Evolutionary conservation across 495 filamentous ascomycete genomes (phyloP).

Genomic region (Corynascus novoguineensis): DNA sequence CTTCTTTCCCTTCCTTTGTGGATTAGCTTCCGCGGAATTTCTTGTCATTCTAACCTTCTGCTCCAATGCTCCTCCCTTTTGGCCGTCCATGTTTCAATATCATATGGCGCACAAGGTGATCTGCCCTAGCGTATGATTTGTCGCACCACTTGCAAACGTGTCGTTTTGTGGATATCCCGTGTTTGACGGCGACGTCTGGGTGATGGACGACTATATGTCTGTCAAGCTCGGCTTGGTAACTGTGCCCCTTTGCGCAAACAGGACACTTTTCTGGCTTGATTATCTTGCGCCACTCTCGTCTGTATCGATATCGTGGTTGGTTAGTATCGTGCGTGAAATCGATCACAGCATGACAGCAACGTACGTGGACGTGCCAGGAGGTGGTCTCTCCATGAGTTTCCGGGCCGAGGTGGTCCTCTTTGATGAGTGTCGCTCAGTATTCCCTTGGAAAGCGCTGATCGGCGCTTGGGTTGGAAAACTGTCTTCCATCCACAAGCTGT

Average conservation of each 20-base stretch:
- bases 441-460: too few relatives aligned
- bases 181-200: neutral
- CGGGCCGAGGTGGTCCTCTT: too few relatives aligned
- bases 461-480: too few relatives aligned
- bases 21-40: too few relatives aligned
- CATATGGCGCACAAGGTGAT: conserved; percentile 1
- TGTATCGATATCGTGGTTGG: neutral
- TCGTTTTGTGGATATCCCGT: neutral
- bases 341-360: neutral
- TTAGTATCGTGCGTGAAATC: neutral
- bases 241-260: neutral
- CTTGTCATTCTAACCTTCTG: neutral
- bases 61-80: neutral
- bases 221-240: neutral
- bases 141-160: neutral
- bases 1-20: too few relatives aligned
- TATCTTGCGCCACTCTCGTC: neutral
- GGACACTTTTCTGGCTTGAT: conserved; percentile 5
- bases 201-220: conserved; percentile 4
- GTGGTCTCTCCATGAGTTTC: too few relatives aligned
- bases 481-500: too few relatives aligned
- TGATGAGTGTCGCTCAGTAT: too few relatives aligned
- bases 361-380: too few relatives aligned
- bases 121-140: neutral
- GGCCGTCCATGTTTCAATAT: conserved; percentile 3